phyloP scores from a whole-genome alignment of 345 rosid species.

The Cardamine resedifolia region DNA sequence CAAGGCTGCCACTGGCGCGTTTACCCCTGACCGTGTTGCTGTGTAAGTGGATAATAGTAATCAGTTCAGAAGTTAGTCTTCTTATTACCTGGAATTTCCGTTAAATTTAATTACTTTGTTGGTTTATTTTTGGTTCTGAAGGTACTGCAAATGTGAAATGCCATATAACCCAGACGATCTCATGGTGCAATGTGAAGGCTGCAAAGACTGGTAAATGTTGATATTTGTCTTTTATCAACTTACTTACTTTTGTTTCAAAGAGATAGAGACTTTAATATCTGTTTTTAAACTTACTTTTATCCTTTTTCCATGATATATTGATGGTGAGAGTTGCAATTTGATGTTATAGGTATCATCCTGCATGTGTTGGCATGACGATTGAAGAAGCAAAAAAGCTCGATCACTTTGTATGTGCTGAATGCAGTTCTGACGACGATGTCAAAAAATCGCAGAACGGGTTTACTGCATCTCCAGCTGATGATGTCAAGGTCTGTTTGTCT shows the following conservation, averaged over 20 bases:
- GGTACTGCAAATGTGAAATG: conserved; percentile 93
- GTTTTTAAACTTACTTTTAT: neutral
- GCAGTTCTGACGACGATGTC: conserved; percentile 61
- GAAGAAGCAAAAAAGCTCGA: conserved; percentile 84
- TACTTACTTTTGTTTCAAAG: neutral
- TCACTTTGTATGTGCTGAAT: conserved; percentile 71
- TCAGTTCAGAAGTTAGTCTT: neutral
- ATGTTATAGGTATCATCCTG: conserved; percentile 78
- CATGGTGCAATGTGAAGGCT: conserved; percentile 87
- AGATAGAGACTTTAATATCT: neutral
- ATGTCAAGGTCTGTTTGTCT: conserved; percentile 52
- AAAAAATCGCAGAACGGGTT: conserved; percentile 57
- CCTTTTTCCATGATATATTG: neutral
- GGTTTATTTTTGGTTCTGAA: conserved; percentile 36
- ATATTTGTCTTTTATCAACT: neutral
- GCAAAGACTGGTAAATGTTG: conserved; percentile 75
- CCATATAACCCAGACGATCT: conserved; percentile 87
- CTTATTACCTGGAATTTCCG: neutral
- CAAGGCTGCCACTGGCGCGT: conserved; percentile 79
- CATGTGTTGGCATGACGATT: conserved; percentile 78
- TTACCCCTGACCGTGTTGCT: conserved; percentile 84
- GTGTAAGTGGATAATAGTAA: conserved; percentile 53
- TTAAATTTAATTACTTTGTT: no score
- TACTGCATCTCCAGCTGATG: conserved; percentile 53
- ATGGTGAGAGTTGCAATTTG: conserved; percentile 19